Percentiles rank a stretch among this genome's conserved stretches.
These are phyloP conservation scores for Buxus sempervirens DNA, from an alignment of 164 flowering plant species.

Conservation along the genomic window DNA sequence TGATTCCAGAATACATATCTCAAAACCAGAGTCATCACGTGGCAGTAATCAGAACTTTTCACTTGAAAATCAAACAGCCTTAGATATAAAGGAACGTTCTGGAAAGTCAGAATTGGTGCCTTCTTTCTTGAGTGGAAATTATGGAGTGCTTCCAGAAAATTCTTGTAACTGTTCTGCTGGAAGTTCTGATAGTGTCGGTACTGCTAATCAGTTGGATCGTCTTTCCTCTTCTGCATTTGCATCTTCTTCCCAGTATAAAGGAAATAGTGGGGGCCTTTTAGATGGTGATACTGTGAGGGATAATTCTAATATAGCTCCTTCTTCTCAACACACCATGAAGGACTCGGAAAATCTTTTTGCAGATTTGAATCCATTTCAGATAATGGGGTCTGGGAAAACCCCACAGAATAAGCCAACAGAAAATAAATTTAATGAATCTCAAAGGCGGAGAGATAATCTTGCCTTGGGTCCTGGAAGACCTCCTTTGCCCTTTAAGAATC, in stretches of 20 bases:
- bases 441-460: conserved; percentile 41
- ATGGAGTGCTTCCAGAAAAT: conserved; percentile 17
- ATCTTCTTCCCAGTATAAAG: conserved; percentile 45
- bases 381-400: conserved; percentile 49
- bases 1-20: conserved; percentile 25
- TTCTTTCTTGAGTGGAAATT: conserved; percentile 29
- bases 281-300: conserved; percentile 51
- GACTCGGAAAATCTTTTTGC: conserved; percentile 79
- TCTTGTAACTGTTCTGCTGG: conserved; percentile 39
- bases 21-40: conserved; percentile 25
- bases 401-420: conserved; percentile 39
- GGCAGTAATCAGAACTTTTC: conserved; percentile 31
- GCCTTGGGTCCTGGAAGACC: conserved; percentile 55
- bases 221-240: conserved; percentile 37
- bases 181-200: conserved; percentile 21
- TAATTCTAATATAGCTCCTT: conserved; percentile 61
- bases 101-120: conserved; percentile 35
- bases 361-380: conserved; percentile 87
- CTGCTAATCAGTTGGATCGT: conserved; percentile 33
- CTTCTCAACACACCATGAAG: conserved; percentile 41
- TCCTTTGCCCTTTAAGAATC: conserved; percentile 77
- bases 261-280: conserved; percentile 36
- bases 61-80: conserved; percentile 17
- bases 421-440: conserved; percentile 49
- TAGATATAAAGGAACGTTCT: conserved; percentile 25